A percentile compares a stretch with the other conserved stretches of the same genome.
These are phyloP conservation scores for Saccharata proteae DNA, from an alignment of 2,329 filamentous ascomycete genomes.

Conservation along the genomic window DNA sequence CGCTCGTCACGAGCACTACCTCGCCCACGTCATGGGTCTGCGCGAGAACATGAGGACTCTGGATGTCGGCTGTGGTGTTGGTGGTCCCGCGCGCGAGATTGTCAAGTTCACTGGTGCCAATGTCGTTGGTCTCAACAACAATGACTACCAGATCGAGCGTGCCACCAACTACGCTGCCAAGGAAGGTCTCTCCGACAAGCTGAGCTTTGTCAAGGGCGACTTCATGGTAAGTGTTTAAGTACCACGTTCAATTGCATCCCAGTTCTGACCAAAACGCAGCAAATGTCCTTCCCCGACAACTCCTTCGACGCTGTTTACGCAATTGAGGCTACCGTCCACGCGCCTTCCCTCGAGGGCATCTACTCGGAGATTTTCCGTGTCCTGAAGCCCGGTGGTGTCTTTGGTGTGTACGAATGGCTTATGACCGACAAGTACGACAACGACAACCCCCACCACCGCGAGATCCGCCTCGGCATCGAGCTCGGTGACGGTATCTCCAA, in stretches of 20 bases:
- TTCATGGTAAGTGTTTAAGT: slow-evolving; percentile 75
- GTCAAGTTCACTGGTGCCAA: slow-evolving; percentile 88
- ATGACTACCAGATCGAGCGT: slow-evolving; percentile 96
- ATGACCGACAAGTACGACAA: slow-evolving; percentile 97
- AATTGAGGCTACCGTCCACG: slow-evolving; percentile 94
- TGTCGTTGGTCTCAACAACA: slow-evolving; percentile 92
- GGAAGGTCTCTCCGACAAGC: slow-evolving; percentile 67
- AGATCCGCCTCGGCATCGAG: slow-evolving; percentile 89
- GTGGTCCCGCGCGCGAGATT: slow-evolving; percentile 89
- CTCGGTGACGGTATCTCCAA: slow-evolving; percentile 94
- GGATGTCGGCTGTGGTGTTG: slow-evolving; percentile 94
- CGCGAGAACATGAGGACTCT: slow-evolving; percentile 79
- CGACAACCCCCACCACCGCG: slow-evolving; percentile 70
- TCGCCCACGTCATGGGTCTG: slow-evolving; percentile 79
- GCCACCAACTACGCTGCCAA: slow-evolving; percentile 75
- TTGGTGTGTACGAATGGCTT: slow-evolving; percentile 97
- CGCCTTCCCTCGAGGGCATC: slow-evolving; percentile 77
- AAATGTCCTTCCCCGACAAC: slow-evolving; percentile 91
- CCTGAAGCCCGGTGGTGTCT: slow-evolving; percentile 87
- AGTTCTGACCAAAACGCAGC: slow-evolving; percentile 35
- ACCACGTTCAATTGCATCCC: not conserved
- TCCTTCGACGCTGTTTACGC: slow-evolving; percentile 91
- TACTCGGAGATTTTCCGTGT: slow-evolving; percentile 93
- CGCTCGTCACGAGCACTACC: slow-evolving; percentile 94
- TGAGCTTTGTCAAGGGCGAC: slow-evolving; percentile 85